Evolutionary conservation across 2,329 filamentous ascomycete species (phyloP), one percentile per base, ranked within the genome.

Genomic region (Cryphonectria nitschkei): DNA sequence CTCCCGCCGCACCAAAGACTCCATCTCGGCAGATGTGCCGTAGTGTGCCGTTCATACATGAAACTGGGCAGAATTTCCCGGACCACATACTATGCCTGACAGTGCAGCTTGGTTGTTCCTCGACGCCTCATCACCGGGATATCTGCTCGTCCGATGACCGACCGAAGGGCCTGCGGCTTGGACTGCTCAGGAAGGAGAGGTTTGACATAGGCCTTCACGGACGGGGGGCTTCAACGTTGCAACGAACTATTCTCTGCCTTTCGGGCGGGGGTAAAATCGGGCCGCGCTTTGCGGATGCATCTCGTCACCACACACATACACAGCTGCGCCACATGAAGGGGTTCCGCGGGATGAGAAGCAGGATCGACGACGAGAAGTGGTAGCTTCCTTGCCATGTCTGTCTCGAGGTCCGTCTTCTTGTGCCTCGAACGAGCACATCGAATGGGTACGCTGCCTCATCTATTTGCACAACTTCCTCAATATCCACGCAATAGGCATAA

Each of bases 151-250:
- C 63, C 63, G 63, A 65, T 65, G 63, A 43, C 63, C 63, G 63
- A 64, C 63, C 29, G 63, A 50, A 50, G 14, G 26, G 14, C 2
- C 29, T 22, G 11, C 26, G 41, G 34, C 41, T 50, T 65, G 63
- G 41, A 46, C 63, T 65, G 41, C n/a, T 65, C 43, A 29, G 63
- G 63, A 65, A 65, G 63, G 63, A 52, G 63, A 26, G 2, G 46
- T 50, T 61, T 29, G 32, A 26, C 22, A 19, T 26, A 34, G 46
- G 1, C 32, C 34, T 61, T 37, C 58, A 61, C 52, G 58, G 58
- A 29, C 34, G 9, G 58, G 58, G 58, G 43, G 43, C 43, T n/a
- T 5, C 58, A 61, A 16, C 13, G 5, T 7, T 37, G 58, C 34
- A 37, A 39, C 32, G 16, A n/a, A 39, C 22, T 9, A 39, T 39